These are phyloP conservation scores for Chlamydomonas sp. DNA, from an alignment of 139 green algal genomes.

Conservation along the genomic window DNA sequence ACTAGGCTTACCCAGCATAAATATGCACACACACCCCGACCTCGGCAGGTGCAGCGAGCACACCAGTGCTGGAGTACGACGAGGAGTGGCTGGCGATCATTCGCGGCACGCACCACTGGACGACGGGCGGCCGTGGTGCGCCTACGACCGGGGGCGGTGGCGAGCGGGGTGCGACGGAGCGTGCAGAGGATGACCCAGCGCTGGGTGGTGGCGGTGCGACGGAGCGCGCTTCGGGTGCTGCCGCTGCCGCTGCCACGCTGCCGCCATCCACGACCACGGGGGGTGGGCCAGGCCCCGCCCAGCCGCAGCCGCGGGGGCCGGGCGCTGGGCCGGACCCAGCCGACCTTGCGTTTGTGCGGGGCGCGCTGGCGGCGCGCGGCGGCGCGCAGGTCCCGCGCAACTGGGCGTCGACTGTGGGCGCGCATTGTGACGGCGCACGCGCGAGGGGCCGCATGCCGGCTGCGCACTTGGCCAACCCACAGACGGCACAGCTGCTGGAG, in stretches of 20 bases:
- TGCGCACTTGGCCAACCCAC: constrained; percentile 15
- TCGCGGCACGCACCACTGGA: constrained; percentile 55
- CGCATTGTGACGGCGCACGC: constrained; percentile 13
- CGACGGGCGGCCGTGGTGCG: constrained; percentile 34
- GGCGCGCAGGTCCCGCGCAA: constrained; percentile 55
- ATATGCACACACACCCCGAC: constrained; percentile 21
- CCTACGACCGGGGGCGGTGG: not conserved
- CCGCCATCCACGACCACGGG: not conserved
- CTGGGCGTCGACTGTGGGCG: constrained; percentile 57
- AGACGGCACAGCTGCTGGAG: constrained; percentile 59
- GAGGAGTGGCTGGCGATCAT: constrained; percentile 89
- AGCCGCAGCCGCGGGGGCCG: not conserved
- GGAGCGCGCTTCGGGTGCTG: not conserved
- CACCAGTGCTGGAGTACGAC: constrained; percentile 79
- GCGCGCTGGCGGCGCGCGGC: constrained; percentile 28
- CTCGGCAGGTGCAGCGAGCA: constrained; percentile 34
- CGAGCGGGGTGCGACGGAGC: constrained; percentile 24
- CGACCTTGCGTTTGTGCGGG: constrained; percentile 37
- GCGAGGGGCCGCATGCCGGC: constrained; percentile 26
- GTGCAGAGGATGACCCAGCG: not conserved
- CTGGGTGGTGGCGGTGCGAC: not conserved
- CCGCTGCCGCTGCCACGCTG: not conserved
- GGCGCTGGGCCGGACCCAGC: constrained; percentile 18
- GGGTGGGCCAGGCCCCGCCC: not conserved
- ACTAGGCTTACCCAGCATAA: not conserved